Evolutionary conservation across 345 rosid genomes (phyloP).

Genomic region (Ceriops zippeliana): DNA sequence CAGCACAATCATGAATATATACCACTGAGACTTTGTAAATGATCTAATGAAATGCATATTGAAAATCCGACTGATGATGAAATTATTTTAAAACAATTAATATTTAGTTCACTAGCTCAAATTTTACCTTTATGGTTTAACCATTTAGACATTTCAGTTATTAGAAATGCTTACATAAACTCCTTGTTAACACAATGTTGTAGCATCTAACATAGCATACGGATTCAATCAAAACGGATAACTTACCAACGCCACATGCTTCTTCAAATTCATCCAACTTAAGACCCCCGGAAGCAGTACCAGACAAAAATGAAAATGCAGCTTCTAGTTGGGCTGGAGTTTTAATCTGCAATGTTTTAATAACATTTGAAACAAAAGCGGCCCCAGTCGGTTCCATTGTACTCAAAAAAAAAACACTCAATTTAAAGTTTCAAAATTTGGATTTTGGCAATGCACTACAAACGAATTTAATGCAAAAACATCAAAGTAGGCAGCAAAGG

Average conservation of each 20-base stretch:
- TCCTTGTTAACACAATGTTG: not conserved
- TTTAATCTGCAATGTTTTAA: slow-evolving; percentile 54
- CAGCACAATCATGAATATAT: slow-evolving; percentile 19
- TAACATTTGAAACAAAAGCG: not conserved
- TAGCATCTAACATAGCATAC: not conserved
- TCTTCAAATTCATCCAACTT: slow-evolving; percentile 70
- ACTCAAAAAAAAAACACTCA: not conserved
- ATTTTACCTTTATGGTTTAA: too few species aligned
- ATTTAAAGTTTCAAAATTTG: not conserved
- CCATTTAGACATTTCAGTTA: not conserved
- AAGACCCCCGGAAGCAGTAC: slow-evolving; percentile 53
- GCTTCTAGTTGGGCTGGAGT: slow-evolving; percentile 86
- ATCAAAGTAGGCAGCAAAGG: not conserved
- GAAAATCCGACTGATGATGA: not conserved
- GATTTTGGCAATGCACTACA: not conserved
- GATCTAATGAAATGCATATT: slow-evolving; percentile 4
- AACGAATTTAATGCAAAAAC: not conserved
- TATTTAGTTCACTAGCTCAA: too few species aligned
- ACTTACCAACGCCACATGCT: slow-evolving; percentile 87
- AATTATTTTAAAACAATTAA: not conserved
- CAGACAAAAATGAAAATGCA: slow-evolving; percentile 59
- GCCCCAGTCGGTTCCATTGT: not conserved
- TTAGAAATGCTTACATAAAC: not conserved
- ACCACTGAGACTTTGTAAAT: slow-evolving; percentile 12
- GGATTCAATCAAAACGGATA: not conserved